Evolutionary conservation across 768 basidiomycete species (phyloP), one percentile per base, ranked within the genome.

Genomic region (Hericium rajendrae): DNA sequence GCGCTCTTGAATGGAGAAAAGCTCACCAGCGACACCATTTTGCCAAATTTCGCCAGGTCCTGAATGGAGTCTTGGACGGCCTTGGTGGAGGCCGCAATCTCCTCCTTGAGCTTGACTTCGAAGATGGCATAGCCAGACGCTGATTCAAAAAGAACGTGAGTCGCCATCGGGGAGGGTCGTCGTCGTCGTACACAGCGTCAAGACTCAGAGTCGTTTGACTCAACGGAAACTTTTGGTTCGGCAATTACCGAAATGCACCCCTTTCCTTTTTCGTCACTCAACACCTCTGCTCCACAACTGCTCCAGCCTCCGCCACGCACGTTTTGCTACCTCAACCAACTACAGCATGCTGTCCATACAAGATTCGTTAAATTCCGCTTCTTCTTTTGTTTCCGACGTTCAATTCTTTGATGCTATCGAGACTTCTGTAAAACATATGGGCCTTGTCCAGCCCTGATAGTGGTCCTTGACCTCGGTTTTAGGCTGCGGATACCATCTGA

Each of bases 1-100:
- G 94, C 92, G 59, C 77, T 93, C 71, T 91, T 91, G 79, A 95
- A 98, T 0, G 95, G 94, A 55, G 86, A 81, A 76, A 97, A 98
- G 70, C 90, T 93, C 70, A 88, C 69, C 67, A 97, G 74, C 65
- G 85, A 78, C 60, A 97, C 91, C 88, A 95, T 93, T 77, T 92
- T 94, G 58, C 81, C 77, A 71, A 98, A 97, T 72, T 89, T 94
- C 63, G 82, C 74, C 63, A 94, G 76, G 72, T 97, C 92, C 62
- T 79, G 79, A 67, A 97, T 86, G 46, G 91, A 91, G 56, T 88
- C 83, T 72, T 95, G 94, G 43, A 92, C 85, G 38, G 80, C 79
- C 67, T 78, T 76, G 38, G 88, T 83, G 67, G 85, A 84, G 51
- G 89, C 77, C 20, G 86, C 95, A 68, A 97, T 86, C 60, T 93